These are phyloP conservation scores for Saccharomycopsis sp. DNA, from an alignment of 805 yeast species.

Conservation along the genomic window DNA sequence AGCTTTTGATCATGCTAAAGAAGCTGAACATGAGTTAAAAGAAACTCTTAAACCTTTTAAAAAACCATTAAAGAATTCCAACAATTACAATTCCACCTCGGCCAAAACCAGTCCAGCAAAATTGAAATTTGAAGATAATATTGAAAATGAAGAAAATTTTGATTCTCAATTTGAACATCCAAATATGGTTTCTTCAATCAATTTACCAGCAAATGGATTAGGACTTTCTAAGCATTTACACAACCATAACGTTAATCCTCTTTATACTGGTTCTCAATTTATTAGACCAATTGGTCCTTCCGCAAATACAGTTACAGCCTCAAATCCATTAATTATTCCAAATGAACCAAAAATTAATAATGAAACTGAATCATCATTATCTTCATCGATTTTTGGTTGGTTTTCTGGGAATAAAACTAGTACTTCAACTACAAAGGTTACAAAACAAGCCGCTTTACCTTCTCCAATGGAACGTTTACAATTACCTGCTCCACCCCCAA, in stretches of 20 bases:
- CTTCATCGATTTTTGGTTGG: conserved; percentile 2
- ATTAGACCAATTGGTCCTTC: neutral
- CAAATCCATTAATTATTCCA: conserved; percentile 6
- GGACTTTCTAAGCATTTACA: neutral
- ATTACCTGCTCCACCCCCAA: neutral
- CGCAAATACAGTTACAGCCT: conserved; percentile 1
- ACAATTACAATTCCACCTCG: neutral
- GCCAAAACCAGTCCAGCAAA: neutral
- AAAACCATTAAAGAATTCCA: neutral
- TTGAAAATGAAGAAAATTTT: neutral
- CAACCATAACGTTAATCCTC: neutral
- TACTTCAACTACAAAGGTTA: neutral
- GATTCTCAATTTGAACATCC: neutral
- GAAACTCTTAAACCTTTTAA: conserved; percentile 3
- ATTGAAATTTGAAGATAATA: neutral
- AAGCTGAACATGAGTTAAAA: conserved; percentile 40
- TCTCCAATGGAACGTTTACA: too few relatives aligned
- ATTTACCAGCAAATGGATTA: neutral
- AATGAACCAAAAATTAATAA: neutral
- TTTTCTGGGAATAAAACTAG: neutral
- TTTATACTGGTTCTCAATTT: neutral
- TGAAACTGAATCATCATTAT: neutral
- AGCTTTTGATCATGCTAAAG: conserved; percentile 56
- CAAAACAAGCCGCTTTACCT: neutral
- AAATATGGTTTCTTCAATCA: neutral